Conservation (phyloP, 2,329 filamentous ascomycete genomes). For the Remersonia thermophila region DNA sequence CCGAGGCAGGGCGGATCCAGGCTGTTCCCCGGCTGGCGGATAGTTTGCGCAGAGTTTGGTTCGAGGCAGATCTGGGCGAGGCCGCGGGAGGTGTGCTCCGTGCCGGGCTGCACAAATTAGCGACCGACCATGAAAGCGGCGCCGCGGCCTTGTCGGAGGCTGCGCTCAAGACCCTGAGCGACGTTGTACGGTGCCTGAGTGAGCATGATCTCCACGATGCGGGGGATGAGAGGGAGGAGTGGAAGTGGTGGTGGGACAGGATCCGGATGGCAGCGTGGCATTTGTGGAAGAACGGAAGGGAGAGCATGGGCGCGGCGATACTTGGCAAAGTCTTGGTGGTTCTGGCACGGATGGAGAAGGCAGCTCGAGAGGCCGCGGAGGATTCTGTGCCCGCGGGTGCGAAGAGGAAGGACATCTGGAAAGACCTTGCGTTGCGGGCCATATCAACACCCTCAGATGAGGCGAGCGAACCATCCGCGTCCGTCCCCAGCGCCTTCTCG, state of each 20-base stretch:
- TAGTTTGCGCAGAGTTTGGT: slow-evolving; percentile 47
- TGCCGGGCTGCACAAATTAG: slow-evolving; percentile 36
- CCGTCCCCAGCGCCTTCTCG: slow-evolving; percentile 22
- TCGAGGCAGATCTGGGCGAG: slow-evolving; percentile 38
- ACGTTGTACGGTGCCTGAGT: slow-evolving; percentile 29
- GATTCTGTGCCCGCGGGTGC: neutral
- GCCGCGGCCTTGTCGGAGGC: slow-evolving; percentile 44
- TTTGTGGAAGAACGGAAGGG: slow-evolving; percentile 52
- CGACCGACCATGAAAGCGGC: slow-evolving; percentile 45
- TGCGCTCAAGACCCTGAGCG: slow-evolving; percentile 37
- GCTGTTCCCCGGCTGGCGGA: slow-evolving; percentile 46
- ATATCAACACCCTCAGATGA: slow-evolving; percentile 13
- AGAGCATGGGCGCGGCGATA: slow-evolving; percentile 53
- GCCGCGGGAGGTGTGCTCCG: slow-evolving; percentile 33
- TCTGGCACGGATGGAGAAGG: slow-evolving; percentile 29
- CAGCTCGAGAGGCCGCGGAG: slow-evolving; percentile 14
- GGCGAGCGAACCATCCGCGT: slow-evolving; percentile 15
- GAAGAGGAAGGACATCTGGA: slow-evolving; percentile 3
- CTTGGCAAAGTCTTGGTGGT: slow-evolving; percentile 35
- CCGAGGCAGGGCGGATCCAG: slow-evolving; percentile 23
- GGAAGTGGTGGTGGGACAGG: slow-evolving; percentile 40
- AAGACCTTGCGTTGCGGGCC: slow-evolving; percentile 3
- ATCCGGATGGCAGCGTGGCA: slow-evolving; percentile 49
- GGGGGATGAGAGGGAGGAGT: slow-evolving; percentile 8
- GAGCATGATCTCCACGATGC: no score